A percentile compares a stretch with the other conserved stretches of the same genome.
These are phyloP conservation scores for Taxawa tesnikishii DNA, from an alignment of 2,329 filamentous ascomycete species.

Conservation along the genomic window DNA sequence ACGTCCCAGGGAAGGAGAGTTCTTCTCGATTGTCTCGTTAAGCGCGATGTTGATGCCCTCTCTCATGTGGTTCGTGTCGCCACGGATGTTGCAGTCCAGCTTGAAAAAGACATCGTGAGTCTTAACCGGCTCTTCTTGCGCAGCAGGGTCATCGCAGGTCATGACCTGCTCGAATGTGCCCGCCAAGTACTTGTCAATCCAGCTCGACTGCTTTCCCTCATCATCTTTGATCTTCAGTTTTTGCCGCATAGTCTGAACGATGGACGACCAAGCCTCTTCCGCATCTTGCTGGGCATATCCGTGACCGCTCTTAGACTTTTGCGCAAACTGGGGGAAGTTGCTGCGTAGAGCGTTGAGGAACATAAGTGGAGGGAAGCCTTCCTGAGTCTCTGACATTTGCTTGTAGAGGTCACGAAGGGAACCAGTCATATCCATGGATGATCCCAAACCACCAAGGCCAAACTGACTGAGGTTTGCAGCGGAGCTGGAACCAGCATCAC, in stretches of 20 bases:
- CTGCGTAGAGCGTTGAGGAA: constrained; percentile 72
- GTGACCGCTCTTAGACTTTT: constrained; percentile 67
- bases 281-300: constrained; percentile 97
- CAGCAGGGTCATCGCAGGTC: constrained; percentile 71
- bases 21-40: constrained; percentile 84
- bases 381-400: constrained; percentile 79
- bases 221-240: constrained; percentile 57
- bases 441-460: constrained; percentile 45
- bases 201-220: constrained; percentile 37
- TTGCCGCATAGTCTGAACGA: constrained; percentile 68
- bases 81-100: constrained; percentile 90
- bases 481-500: constrained; percentile 12
- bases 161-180: constrained; percentile 69
- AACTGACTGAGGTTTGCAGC: constrained; percentile 35
- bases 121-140: constrained; percentile 57
- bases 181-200: constrained; percentile 77
- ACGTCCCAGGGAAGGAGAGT: constrained; percentile 61
- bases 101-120: constrained; percentile 73
- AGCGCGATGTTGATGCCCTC: constrained; percentile 78
- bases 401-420: constrained; percentile 76
- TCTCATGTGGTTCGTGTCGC: constrained; percentile 73
- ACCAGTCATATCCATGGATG: constrained; percentile 58
- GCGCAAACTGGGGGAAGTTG: constrained; percentile 84
- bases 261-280: constrained; percentile 96
- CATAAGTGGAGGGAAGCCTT: constrained; percentile 68